These are phyloP conservation scores for Skeletonema menzelii DNA, from an alignment of 108 stramenopile species.

Conservation along the genomic window DNA sequence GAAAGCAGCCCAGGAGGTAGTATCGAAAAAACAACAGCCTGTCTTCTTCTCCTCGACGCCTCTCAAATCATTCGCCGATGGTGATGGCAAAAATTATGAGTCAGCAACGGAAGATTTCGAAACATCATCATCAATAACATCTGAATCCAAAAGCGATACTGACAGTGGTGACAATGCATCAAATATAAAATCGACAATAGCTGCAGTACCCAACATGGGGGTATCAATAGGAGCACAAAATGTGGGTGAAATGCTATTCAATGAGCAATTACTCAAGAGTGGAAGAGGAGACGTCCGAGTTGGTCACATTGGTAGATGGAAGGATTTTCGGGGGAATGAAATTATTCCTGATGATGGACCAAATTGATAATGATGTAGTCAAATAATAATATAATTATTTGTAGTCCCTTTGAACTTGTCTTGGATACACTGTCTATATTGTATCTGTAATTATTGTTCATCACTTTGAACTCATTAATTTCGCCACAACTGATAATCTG, in stretches of 20 bases:
- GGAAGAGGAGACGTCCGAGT: slow-evolving; percentile 32
- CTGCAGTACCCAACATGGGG: slow-evolving; percentile 4
- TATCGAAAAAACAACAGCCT: neutral
- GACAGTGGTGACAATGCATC: too few relatives aligned
- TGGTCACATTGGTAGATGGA: slow-evolving; percentile 13
- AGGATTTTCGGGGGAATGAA: slow-evolving; percentile 37
- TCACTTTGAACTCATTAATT: too few relatives aligned
- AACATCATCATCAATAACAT: neutral
- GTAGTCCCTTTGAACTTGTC: too few relatives aligned
- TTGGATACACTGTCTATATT: too few relatives aligned
- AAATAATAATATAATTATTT: too few relatives aligned
- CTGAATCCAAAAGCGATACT: neutral
- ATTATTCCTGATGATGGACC: slow-evolving; percentile 4
- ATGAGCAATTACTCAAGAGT: slow-evolving; percentile 23
- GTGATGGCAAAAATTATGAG: neutral
- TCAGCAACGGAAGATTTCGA: neutral
- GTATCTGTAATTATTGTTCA: too few relatives aligned
- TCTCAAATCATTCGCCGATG: neutral
- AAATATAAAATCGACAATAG: neutral
- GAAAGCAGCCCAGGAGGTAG: neutral
- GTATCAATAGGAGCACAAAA: slow-evolving; percentile 21
- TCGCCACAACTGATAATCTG: too few relatives aligned
- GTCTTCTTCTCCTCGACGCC: neutral
- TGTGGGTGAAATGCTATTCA: slow-evolving; percentile 39
- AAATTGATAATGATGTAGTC: neutral